A percentile compares a stretch with the other conserved stretches of the same genome.
Evolutionary conservation across 2,329 filamentous ascomycete species (phyloP).

Genomic region (Helminthosporium solani): DNA sequence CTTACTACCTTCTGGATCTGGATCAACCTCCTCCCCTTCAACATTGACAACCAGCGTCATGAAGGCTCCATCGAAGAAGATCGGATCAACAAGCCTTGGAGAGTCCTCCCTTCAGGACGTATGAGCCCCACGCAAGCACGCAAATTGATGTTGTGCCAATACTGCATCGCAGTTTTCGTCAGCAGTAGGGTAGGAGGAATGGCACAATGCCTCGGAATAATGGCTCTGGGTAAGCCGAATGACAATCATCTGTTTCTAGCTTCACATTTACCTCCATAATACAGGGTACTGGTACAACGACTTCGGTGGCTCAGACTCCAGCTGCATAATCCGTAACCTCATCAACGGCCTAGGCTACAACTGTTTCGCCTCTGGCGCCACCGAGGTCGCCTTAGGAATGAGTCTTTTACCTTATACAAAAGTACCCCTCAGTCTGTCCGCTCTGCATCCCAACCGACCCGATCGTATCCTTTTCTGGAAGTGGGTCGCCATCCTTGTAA

Average conservation of each 20-base stretch:
- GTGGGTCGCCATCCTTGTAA: constrained; percentile 34
- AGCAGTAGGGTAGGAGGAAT: constrained; percentile 18
- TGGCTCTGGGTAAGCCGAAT: constrained; percentile 7
- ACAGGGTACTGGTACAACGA: constrained; percentile 28
- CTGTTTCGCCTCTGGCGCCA: constrained; percentile 26
- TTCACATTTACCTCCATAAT: neutral
- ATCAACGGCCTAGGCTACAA: constrained; percentile 30
- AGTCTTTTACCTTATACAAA: neutral
- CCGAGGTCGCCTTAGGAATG: constrained; percentile 17
- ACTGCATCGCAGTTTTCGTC: constrained; percentile 9
- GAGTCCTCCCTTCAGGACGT: constrained; percentile 26
- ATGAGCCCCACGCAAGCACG: constrained; percentile 17
- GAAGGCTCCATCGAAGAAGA: constrained; percentile 25
- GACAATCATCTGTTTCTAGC: neutral
- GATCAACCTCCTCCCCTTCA: constrained; percentile 31
- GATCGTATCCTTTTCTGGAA: neutral
- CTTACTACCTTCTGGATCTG: constrained; percentile 24
- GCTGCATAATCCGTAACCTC: constrained; percentile 23
- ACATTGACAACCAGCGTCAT: constrained; percentile 33
- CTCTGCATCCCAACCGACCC: neutral
- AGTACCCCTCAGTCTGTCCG: neutral
- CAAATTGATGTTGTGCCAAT: constrained; percentile 14
- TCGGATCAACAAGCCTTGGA: constrained; percentile 36
- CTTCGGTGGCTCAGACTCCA: constrained; percentile 23
- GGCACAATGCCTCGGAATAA: constrained; percentile 11